Conservation (phyloP, 257 asterid species). For the Capsicum rhomboideum region DNA sequence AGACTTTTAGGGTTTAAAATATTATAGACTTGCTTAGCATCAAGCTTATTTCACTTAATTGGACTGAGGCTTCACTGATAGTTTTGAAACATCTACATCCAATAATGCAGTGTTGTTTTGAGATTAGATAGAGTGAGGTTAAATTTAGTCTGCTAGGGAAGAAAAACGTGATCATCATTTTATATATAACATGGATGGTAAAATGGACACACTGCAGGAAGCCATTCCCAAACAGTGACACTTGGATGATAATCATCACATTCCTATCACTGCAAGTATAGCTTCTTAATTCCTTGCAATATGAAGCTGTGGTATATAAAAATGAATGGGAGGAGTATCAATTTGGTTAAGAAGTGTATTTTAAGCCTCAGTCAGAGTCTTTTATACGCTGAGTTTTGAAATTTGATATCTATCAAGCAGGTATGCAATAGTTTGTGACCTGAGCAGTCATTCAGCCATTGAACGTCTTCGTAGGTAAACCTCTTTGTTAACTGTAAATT, state of each 20-base stretch:
- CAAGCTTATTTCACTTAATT: neutral
- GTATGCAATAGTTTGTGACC: slow-evolving; percentile 79
- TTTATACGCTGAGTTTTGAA: neutral
- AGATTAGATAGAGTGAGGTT: neutral
- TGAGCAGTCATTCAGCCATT: slow-evolving; percentile 58
- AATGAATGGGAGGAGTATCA: neutral
- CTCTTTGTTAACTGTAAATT: neutral
- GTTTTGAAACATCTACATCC: neutral
- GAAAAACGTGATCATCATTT: neutral
- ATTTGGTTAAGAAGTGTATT: neutral
- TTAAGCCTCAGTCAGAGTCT: neutral
- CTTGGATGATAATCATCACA: neutral
- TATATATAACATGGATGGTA: neutral
- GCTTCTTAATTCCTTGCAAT: neutral
- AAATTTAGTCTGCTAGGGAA: neutral
- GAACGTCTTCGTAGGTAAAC: slow-evolving; percentile 73
- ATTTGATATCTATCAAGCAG: slow-evolving; percentile 20
- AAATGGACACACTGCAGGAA: neutral
- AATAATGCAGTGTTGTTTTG: neutral
- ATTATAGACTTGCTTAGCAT: neutral
- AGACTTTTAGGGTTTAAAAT: neutral
- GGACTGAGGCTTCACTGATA: neutral
- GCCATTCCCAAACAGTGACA: neutral
- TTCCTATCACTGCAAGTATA: neutral
- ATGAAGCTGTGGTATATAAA: neutral